Percentiles rank a stretch among this genome's conserved stretches.
Conservation (phyloP, 805 yeast species). For the Lipomyces starkeyi region DNA sequence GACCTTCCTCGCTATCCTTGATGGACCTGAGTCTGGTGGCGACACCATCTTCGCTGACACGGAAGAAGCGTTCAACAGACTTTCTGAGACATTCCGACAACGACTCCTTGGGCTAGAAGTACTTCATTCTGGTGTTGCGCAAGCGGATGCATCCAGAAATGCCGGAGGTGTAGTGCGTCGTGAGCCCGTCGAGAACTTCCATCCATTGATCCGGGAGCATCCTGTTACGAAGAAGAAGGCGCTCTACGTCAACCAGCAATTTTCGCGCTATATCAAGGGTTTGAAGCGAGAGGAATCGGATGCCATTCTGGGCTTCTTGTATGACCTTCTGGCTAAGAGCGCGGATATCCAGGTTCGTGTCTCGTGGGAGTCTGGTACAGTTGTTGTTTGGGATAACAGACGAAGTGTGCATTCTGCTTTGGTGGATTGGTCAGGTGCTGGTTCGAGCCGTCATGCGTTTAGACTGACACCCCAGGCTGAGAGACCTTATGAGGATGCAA, state of each 20-base stretch:
- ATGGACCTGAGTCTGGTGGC: constrained; percentile 58
- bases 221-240: constrained; percentile 71
- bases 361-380: constrained; percentile 71
- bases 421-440: constrained; percentile 58
- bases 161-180: constrained; percentile 59
- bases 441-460: constrained; percentile 71
- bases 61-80: constrained; percentile 59
- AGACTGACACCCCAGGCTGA: constrained; percentile 79
- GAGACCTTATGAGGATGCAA: constrained; percentile 52
- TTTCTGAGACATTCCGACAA: constrained; percentile 56
- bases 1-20: constrained; percentile 68
- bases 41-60: constrained; percentile 63
- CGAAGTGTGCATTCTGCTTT: constrained; percentile 71
- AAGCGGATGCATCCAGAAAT: constrained; percentile 61
- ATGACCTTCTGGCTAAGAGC: constrained; percentile 55
- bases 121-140: constrained; percentile 66
- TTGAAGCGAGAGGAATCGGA: constrained; percentile 75
- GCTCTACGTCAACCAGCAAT: constrained; percentile 50
- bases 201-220: constrained; percentile 67
- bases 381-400: constrained; percentile 80
- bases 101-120: constrained; percentile 62
- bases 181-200: constrained; percentile 58
- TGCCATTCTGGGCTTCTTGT: constrained; percentile 61
- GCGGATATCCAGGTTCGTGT: constrained; percentile 74
- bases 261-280: constrained; percentile 70